Evolutionary conservation across 2,329 filamentous ascomycete species (phyloP).

Genomic region (Pyrenochaeta sp.): DNA sequence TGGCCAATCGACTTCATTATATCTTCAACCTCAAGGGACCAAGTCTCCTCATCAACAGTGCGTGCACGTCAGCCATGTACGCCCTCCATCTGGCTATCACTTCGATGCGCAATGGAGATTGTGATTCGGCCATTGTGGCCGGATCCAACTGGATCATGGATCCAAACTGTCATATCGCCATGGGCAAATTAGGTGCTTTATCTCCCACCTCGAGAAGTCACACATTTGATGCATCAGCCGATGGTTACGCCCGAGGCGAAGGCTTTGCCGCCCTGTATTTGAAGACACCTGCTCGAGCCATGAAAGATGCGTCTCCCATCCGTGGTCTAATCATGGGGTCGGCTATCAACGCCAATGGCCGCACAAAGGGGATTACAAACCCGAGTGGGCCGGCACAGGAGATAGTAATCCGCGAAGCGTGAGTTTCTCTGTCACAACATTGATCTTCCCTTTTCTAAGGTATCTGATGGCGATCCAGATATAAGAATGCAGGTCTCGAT

Average conservation of each 20-base stretch:
- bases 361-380: constrained; percentile 18
- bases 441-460: not conserved
- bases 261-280: constrained; percentile 28
- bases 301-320: constrained; percentile 1
- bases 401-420: constrained; percentile 8
- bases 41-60: constrained; percentile 31
- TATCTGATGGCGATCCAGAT: too few species aligned
- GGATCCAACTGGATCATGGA: constrained; percentile 25
- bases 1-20: constrained; percentile 37
- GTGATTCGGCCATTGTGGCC: constrained; percentile 32
- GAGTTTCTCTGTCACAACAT: too few species aligned
- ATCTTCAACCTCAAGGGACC: constrained; percentile 40
- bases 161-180: constrained; percentile 13
- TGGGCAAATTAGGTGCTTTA: constrained; percentile 25
- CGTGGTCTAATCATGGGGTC: not conserved
- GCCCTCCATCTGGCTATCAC: constrained; percentile 31
- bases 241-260: constrained; percentile 35
- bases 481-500: too few species aligned
- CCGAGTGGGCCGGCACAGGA: constrained; percentile 20
- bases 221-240: constrained; percentile 32
- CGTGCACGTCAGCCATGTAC: constrained; percentile 36
- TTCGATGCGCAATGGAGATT: constrained; percentile 24
- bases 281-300: not conserved
- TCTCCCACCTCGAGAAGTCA: constrained; percentile 25
- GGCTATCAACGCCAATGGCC: not conserved